Evolutionary conservation across 1,284 basidiomycete genomes (phyloP).

Genomic region (Ustilago loliicola): DNA sequence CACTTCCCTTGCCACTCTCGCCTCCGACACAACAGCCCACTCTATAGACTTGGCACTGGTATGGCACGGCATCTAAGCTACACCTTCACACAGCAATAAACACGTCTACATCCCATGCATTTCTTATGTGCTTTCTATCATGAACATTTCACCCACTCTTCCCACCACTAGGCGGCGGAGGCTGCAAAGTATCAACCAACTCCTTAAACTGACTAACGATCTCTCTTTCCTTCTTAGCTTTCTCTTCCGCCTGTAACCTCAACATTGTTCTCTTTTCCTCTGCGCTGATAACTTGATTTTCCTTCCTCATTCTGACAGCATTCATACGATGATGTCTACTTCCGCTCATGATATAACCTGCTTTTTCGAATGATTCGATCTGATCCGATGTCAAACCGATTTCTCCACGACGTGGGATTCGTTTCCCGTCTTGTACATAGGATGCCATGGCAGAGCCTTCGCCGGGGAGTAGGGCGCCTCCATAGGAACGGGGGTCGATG

Average conservation of each 20-base stretch:
- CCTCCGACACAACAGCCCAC: slow-evolving; percentile 7
- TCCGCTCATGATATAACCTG: slow-evolving; percentile 99
- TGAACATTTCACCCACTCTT: neutral
- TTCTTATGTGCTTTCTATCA: neutral
- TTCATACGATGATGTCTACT: slow-evolving; percentile 86
- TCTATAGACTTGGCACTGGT: slow-evolving; percentile 30
- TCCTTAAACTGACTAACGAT: slow-evolving; percentile 71
- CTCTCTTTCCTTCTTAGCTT: slow-evolving; percentile 83
- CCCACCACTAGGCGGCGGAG: slow-evolving; percentile 13
- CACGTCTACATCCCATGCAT: neutral
- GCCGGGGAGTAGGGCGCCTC: slow-evolving; percentile 87
- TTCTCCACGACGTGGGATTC: slow-evolving; percentile 98
- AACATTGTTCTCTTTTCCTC: slow-evolving; percentile 96
- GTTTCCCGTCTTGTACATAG: slow-evolving; percentile 87
- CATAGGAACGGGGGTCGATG: slow-evolving; percentile 72
- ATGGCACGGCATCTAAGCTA: slow-evolving; percentile 45
- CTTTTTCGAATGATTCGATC: slow-evolving; percentile 86
- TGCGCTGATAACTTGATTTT: slow-evolving; percentile 94
- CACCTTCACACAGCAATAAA: neutral
- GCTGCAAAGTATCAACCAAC: slow-evolving; percentile 57
- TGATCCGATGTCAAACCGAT: slow-evolving; percentile 89
- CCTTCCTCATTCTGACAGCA: slow-evolving; percentile 95
- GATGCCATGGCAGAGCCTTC: slow-evolving; percentile 98
- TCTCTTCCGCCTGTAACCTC: slow-evolving; percentile 92
- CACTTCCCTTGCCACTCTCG: slow-evolving; percentile 18